Evolutionary conservation across 1,284 basidiomycete genomes (phyloP).

Genomic region (Ganoderma resinaceum): DNA sequence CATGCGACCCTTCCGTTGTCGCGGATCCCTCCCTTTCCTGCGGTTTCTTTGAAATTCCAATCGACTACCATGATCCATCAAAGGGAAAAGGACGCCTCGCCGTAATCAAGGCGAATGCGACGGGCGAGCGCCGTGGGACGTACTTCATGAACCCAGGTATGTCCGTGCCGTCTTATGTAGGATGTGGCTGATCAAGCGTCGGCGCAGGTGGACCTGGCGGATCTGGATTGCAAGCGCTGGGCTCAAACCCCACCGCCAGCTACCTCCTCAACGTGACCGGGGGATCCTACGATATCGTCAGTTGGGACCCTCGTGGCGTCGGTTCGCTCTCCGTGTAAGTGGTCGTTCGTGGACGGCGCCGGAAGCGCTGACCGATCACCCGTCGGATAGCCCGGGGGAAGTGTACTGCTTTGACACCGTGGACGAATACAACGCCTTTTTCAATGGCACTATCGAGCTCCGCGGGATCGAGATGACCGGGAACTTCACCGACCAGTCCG

Average conservation of each 20-base stretch:
- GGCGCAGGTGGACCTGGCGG: conserved; percentile 16
- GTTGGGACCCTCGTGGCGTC: conserved; percentile 25
- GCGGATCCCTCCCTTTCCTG: conserved; percentile 12
- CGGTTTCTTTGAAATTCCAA: conserved; percentile 19
- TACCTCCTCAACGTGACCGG: conserved; percentile 13
- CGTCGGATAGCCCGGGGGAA: conserved; percentile 15
- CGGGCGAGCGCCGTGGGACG: conserved; percentile 15
- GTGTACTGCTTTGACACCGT: conserved; percentile 19
- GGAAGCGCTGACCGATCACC: neutral
- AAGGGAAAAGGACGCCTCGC: conserved; percentile 15
- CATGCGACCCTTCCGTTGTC: conserved; percentile 17
- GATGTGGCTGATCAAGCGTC: neutral
- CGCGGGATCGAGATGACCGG: conserved; percentile 16
- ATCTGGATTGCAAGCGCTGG: conserved; percentile 6
- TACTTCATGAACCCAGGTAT: conserved; percentile 24
- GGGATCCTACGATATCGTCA: conserved; percentile 18
- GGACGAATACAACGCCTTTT: conserved; percentile 14
- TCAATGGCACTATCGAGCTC: conserved; percentile 21
- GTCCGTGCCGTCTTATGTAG: neutral
- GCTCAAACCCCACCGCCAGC: neutral
- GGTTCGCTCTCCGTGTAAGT: conserved; percentile 20
- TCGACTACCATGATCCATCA: conserved; percentile 23
- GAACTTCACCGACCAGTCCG: conserved; percentile 18
- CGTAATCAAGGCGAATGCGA: conserved; percentile 21
- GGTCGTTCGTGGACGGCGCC: neutral